These are phyloP conservation scores for Austroboletus novae-zelandiae DNA, from an alignment of 1,284 basidiomycete genomes.

Conservation along the genomic window DNA sequence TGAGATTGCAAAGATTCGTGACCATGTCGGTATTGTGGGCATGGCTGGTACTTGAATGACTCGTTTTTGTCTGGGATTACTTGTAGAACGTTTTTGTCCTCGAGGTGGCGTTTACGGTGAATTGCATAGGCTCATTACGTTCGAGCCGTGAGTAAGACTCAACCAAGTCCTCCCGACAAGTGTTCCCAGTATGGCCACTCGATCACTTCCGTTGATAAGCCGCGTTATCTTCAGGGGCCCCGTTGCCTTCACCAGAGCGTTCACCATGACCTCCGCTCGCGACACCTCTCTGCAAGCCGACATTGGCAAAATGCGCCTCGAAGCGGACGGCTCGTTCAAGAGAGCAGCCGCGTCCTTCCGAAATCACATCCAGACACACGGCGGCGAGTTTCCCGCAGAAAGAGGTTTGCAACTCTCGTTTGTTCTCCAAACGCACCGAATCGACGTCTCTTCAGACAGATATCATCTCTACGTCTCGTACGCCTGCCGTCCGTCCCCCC, in stretches of 20 bases:
- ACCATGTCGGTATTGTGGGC: slow-evolving; percentile 69
- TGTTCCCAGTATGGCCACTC: slow-evolving; percentile 14
- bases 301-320: slow-evolving; percentile 62
- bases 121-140: too few species aligned
- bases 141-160: too few species aligned
- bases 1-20: slow-evolving; percentile 79
- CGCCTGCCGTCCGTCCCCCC: slow-evolving; percentile 62
- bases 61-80: slow-evolving; percentile 3
- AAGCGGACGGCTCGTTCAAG: slow-evolving; percentile 81
- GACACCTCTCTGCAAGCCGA: slow-evolving; percentile 47
- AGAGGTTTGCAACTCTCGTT: slow-evolving; percentile 47
- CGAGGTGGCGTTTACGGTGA: too few species aligned
- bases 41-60: slow-evolving; percentile 69
- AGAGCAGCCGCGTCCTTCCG: slow-evolving; percentile 75
- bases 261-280: slow-evolving; percentile 18
- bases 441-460: slow-evolving; percentile 49
- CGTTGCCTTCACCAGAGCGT: not conserved
- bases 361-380: slow-evolving; percentile 64
- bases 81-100: slow-evolving; percentile 4
- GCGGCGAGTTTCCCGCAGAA: slow-evolving; percentile 77
- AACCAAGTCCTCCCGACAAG: not conserved
- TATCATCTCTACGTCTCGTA: slow-evolving; percentile 89
- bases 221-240: slow-evolving; percentile 1
- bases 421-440: not conserved
- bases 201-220: slow-evolving; percentile 5